These are phyloP conservation scores for Eucalyptus erythrocorys DNA, from an alignment of 345 rosid species.

Conservation along the genomic window DNA sequence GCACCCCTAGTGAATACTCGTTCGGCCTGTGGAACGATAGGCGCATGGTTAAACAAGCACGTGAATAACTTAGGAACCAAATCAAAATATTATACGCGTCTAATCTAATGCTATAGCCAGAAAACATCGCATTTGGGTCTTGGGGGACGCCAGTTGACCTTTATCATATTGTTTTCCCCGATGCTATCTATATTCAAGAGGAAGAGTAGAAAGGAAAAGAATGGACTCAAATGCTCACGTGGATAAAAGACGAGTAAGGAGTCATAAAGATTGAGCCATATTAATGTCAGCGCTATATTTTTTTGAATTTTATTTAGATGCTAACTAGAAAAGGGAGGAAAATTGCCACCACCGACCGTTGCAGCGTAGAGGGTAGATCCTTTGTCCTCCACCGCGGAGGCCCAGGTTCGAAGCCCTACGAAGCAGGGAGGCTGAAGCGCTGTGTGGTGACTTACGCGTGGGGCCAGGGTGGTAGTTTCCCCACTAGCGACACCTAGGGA, in stretches of 20 bases:
- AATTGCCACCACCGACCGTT: too few species aligned
- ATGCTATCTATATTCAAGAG: not conserved
- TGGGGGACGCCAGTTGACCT: not conserved
- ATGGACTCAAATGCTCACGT: not conserved
- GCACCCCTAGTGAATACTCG: not conserved
- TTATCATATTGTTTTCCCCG: not conserved
- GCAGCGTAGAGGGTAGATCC: too few species aligned
- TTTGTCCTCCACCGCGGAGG: too few species aligned
- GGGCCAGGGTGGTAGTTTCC: too few species aligned
- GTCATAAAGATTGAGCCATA: not conserved
- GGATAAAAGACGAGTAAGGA: not conserved
- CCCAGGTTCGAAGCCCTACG: too few species aligned
- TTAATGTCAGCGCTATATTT: not conserved
- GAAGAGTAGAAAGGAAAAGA: not conserved
- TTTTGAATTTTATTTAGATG: not conserved
- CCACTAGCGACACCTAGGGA: too few species aligned
- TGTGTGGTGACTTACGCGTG: too few species aligned
- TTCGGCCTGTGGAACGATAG: not conserved
- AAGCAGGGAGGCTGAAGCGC: too few species aligned
- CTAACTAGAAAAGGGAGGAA: not conserved
- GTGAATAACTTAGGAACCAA: not conserved
- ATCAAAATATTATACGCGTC: not conserved
- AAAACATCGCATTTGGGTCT: too few species aligned
- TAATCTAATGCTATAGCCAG: not conserved
- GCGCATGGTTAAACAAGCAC: not conserved